Conservation (phyloP, 768 basidiomycete species). For the Mycena albidolilacea region DNA sequence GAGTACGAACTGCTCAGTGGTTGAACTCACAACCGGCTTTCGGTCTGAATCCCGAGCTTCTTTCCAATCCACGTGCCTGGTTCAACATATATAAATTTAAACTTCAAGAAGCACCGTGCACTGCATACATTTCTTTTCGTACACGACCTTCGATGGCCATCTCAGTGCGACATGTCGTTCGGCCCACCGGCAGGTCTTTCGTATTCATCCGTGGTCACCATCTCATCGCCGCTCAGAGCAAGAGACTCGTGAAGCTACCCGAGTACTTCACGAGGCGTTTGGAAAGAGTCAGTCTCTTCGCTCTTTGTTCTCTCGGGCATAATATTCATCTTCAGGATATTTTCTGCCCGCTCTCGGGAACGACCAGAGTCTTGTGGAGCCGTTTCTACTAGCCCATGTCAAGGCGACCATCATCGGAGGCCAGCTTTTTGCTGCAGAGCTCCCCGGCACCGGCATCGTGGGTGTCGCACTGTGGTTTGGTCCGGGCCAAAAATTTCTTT, state of each 20-base stretch:
- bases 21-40: too few relatives aligned
- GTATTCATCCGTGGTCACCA: neutral
- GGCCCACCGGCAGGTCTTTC: neutral
- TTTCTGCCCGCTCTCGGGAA: slow-evolving; percentile 35
- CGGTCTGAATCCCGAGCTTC: too few relatives aligned
- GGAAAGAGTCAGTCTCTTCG: slow-evolving; percentile 16
- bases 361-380: slow-evolving; percentile 37
- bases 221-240: neutral
- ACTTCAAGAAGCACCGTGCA: too few relatives aligned
- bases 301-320: too few relatives aligned
- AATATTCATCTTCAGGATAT: slow-evolving; percentile 1
- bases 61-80: too few relatives aligned
- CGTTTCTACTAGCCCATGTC: slow-evolving; percentile 42
- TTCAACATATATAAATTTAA: too few relatives aligned
- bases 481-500: slow-evolving; percentile 44
- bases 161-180: neutral
- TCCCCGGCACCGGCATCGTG: slow-evolving; percentile 45
- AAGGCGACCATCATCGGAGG: slow-evolving; percentile 46
- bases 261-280: slow-evolving; percentile 19
- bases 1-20: too few relatives aligned
- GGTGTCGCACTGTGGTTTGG: slow-evolving; percentile 52
- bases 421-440: slow-evolving; percentile 45
- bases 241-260: slow-evolving; percentile 2
- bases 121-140: too few relatives aligned
- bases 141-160: neutral